Evolutionary conservation across 129 eudicot genomes (phyloP), one percentile per base, ranked within the genome.

Genomic region (Escallonia herrerae): DNA sequence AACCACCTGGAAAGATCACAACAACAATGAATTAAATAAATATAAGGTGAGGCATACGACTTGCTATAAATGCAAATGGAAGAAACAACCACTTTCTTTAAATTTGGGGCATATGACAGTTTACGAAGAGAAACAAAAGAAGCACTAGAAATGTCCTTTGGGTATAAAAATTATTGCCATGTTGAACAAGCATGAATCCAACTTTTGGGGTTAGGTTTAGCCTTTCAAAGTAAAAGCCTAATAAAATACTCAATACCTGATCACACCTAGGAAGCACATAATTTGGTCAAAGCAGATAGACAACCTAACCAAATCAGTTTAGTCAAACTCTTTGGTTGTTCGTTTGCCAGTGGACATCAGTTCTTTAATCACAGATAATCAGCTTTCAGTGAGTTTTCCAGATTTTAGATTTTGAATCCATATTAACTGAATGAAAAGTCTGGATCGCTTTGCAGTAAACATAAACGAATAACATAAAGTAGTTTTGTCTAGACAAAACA

Each of bases 1-100:
- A 39, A 63, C 77, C 14, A 72, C 77, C 77, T 72, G 65, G 3
- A 55, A 56, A 68, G 5, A 47, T 15, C 49, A 45, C 6, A 45
- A 5, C 6, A 45, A 45, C 9, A 8, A 45, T 45, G 6, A 45
- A 8, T 45, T 45, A 5, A 45, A 45, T 5, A 45, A 45, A 45
- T 5, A 45, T 45, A 45, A 45, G 9, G 9, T 5, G 49, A 5
- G 9, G 9, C 6, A 45, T 49, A 49, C 10, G n/a, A 12, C 10
- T 8, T 3, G 4, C 22, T 43, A 62, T 3, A 62, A 62, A 62
- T 5, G 9, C 6, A 45, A 45, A 45, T 5, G 9, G 9, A 45
- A 45, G 9, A 45, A 45, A 8, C 6, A 45, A 45, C 7, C 6
- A 45, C 6, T 5, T 5, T 5, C 6, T 8, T 8, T 5, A 45